These are phyloP conservation scores for Pseudogymnoascus verrucosus DNA, from an alignment of 2,329 filamentous ascomycete species.

Conservation along the genomic window DNA sequence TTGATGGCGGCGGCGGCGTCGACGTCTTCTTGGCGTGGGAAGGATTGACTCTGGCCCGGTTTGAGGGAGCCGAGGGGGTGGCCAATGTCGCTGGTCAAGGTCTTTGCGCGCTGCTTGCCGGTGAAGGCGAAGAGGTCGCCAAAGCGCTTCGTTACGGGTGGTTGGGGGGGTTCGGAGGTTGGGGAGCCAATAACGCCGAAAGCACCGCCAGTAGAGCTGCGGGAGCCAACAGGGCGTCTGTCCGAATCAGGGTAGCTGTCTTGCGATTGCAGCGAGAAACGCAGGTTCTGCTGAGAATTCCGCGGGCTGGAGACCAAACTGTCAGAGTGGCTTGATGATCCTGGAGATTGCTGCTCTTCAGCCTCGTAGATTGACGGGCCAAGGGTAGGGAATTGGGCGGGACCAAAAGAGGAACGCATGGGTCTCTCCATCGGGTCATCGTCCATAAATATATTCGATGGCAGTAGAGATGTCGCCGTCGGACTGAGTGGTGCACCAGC, in stretches of 20 bases:
- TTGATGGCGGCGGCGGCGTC: slow-evolving; percentile 43
- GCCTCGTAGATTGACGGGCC: slow-evolving; percentile 27
- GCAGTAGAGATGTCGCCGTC: slow-evolving; percentile 64
- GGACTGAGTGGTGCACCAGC: slow-evolving; percentile 67
- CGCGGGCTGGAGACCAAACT: slow-evolving; percentile 55
- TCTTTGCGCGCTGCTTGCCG: slow-evolving; percentile 55
- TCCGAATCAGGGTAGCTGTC: background rate
- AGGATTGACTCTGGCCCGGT: slow-evolving; percentile 66
- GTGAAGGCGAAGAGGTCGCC: slow-evolving; percentile 50
- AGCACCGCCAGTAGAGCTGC: slow-evolving; percentile 22
- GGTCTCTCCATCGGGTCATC: slow-evolving; percentile 45
- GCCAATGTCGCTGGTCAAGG: slow-evolving; percentile 46
- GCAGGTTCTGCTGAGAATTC: slow-evolving; percentile 50
- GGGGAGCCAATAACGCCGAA: slow-evolving; percentile 26
- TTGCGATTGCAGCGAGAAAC: slow-evolving; percentile 34
- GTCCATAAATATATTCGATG: slow-evolving; percentile 55
- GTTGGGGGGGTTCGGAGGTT: slow-evolving; percentile 34
- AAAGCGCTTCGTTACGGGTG: slow-evolving; percentile 41
- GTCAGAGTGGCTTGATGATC: slow-evolving; percentile 48
- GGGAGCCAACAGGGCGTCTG: slow-evolving; percentile 12
- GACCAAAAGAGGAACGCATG: slow-evolving; percentile 18
- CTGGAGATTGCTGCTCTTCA: slow-evolving; percentile 50
- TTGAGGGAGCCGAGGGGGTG: slow-evolving; percentile 63
- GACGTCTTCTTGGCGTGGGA: slow-evolving; percentile 56
- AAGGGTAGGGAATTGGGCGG: slow-evolving; percentile 30